These are phyloP conservation scores for Annulohypoxylon moriforme DNA, from an alignment of 495 filamentous ascomycete species.

Conservation along the genomic window DNA sequence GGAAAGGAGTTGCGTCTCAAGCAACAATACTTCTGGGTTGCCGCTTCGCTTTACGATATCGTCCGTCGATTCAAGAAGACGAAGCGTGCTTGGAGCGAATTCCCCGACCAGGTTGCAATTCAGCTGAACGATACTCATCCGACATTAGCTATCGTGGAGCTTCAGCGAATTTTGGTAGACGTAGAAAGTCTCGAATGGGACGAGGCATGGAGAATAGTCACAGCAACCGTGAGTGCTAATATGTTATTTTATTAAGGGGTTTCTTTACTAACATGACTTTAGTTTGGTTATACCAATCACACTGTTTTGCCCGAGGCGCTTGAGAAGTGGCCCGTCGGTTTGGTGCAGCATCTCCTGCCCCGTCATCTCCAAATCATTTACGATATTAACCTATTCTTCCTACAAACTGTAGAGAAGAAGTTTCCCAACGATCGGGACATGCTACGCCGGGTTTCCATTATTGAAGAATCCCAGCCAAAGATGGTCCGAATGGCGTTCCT, in stretches of 20 bases:
- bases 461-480: conserved; percentile 97
- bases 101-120: conserved; percentile 94
- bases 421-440: conserved; percentile 93
- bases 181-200: conserved; percentile 93
- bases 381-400: conserved; percentile 94
- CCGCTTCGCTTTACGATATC: conserved; percentile 94
- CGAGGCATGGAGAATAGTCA: conserved; percentile 85
- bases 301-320: conserved; percentile 96
- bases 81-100: conserved; percentile 88
- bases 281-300: conserved; percentile 96
- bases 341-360: conserved; percentile 91
- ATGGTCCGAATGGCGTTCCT: conserved; percentile 97
- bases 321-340: conserved; percentile 97
- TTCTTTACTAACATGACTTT: conserved; percentile 41
- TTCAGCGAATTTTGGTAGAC: conserved; percentile 92
- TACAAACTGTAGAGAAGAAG: conserved; percentile 86
- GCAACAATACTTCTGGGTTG: conserved; percentile 99
- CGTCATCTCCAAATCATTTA: conserved; percentile 98
- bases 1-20: conserved; percentile 98
- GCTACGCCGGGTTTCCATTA: conserved; percentile 87
- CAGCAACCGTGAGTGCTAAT: conserved; percentile 54
- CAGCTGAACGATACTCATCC: conserved; percentile 99
- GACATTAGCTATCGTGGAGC: conserved; percentile 93
- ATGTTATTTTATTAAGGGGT: background rate
- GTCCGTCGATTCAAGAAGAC: conserved; percentile 98